These are phyloP conservation scores for Metschnikowia arizonensis DNA, from an alignment of 805 yeast species.

Conservation along the genomic window DNA sequence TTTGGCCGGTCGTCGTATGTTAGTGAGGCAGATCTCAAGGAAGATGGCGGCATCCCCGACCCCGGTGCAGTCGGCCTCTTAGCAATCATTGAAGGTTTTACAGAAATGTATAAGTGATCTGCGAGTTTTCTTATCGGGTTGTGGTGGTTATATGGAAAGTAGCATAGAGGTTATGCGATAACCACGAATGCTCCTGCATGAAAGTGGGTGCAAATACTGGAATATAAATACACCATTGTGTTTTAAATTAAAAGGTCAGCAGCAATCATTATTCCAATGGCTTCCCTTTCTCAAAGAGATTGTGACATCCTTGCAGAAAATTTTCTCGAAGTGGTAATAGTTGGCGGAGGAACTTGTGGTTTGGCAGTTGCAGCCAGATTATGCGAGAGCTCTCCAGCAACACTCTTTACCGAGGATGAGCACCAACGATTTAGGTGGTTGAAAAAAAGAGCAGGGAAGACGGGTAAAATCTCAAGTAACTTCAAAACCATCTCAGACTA, in stretches of 20 bases:
- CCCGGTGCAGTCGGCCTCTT: slow-evolving; percentile 93
- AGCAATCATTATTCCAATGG: background rate
- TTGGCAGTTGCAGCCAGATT: slow-evolving; percentile 39
- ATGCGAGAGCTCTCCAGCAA: slow-evolving; percentile 41
- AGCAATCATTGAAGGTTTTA: slow-evolving; percentile 48
- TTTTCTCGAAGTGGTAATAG: slow-evolving; percentile 35
- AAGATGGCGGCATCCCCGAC: slow-evolving; percentile 77
- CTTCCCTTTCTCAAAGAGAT: background rate
- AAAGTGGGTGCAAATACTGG: slow-evolving; percentile 13
- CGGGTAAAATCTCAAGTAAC: slow-evolving; percentile 16
- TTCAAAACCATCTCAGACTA: slow-evolving; percentile 16
- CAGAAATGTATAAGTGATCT: slow-evolving; percentile 9
- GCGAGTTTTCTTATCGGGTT: background rate
- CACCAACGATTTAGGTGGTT: slow-evolving; percentile 47
- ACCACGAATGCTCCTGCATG: background rate
- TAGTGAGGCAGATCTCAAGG: slow-evolving; percentile 52
- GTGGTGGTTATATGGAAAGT: background rate
- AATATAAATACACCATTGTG: background rate
- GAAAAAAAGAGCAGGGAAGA: slow-evolving; percentile 27
- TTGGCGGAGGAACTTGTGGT: slow-evolving; percentile 48
- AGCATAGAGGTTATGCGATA: slow-evolving; percentile 1
- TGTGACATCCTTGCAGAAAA: slow-evolving; percentile 13
- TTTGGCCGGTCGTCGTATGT: slow-evolving; percentile 95
- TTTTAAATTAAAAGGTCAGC: background rate
- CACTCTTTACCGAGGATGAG: slow-evolving; percentile 44